Conservation (phyloP, 192 early-diverging fungal species). For the Coemansia sp. region DNA sequence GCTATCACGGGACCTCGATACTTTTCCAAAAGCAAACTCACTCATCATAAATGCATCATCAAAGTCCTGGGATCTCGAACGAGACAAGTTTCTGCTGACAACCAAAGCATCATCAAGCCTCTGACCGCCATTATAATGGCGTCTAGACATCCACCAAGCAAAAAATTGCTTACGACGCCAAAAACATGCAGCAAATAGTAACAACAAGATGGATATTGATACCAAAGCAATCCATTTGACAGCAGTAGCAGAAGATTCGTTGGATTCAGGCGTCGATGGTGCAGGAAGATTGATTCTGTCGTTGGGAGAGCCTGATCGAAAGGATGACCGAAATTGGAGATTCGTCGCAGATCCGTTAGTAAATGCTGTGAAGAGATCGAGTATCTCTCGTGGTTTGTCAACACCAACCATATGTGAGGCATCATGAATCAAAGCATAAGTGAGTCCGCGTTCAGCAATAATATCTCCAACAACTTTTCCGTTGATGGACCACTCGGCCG, state of each 20-base stretch:
- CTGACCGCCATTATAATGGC: neutral
- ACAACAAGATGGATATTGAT: neutral
- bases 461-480: conserved; percentile 48
- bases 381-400: conserved; percentile 60
- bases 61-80: neutral
- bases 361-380: conserved; percentile 62
- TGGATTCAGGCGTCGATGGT: neutral
- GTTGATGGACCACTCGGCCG: conserved; percentile 54
- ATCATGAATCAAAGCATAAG: conserved; percentile 59
- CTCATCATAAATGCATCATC: neutral
- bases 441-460: conserved; percentile 59
- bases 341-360: conserved; percentile 39
- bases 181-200: neutral
- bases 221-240: neutral
- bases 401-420: conserved; percentile 74
- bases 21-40: neutral
- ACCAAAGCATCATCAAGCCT: neutral
- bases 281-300: neutral
- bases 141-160: neutral
- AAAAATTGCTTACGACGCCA: neutral
- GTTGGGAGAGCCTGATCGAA: conserved; percentile 11
- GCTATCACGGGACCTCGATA: neutral
- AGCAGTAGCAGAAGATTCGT: neutral
- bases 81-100: neutral
- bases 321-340: conserved; percentile 42